These are phyloP conservation scores for Globisporangium barbulae DNA, from an alignment of 352 stramenopile species.

Conservation along the genomic window DNA sequence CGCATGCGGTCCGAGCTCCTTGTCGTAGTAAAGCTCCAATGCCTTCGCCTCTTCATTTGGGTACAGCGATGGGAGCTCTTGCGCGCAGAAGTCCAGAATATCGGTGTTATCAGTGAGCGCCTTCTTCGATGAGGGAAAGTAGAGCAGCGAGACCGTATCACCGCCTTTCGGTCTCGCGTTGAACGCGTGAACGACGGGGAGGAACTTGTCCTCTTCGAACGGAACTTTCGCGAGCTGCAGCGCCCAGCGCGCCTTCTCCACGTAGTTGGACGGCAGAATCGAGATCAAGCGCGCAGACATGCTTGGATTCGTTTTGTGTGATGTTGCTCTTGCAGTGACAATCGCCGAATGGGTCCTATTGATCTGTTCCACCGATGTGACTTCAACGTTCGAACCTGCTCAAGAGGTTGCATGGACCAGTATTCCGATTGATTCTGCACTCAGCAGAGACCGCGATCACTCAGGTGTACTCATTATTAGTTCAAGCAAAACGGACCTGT, in stretches of 20 bases:
- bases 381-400: background rate
- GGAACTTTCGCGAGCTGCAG: conserved; percentile 32
- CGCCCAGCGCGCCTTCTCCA: conserved; percentile 52
- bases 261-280: conserved; percentile 50
- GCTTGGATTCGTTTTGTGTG: background rate
- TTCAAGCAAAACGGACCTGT: background rate
- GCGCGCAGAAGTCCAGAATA: conserved; percentile 37
- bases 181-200: conserved; percentile 31
- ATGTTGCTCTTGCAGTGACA: background rate
- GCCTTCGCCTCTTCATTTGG: conserved; percentile 25
- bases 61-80: conserved; percentile 28
- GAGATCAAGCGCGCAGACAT: conserved; percentile 28
- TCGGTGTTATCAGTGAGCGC: conserved; percentile 35
- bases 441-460: background rate
- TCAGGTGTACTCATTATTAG: conserved; percentile 1
- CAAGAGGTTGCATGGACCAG: background rate
- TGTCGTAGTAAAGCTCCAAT: conserved; percentile 39
- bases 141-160: conserved; percentile 33
- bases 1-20: conserved; percentile 30
- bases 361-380: background rate
- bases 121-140: conserved; percentile 9
- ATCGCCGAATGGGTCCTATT: background rate
- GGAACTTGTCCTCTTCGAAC: conserved; percentile 46
- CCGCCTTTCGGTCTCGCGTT: conserved; percentile 39
- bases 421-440: conserved; percentile 1